A percentile compares a stretch with the other conserved stretches of the same genome.
phyloP scores from a whole-genome alignment of 2,329 filamentous ascomycete genomes.

The Colletotrichum tabaci region DNA sequence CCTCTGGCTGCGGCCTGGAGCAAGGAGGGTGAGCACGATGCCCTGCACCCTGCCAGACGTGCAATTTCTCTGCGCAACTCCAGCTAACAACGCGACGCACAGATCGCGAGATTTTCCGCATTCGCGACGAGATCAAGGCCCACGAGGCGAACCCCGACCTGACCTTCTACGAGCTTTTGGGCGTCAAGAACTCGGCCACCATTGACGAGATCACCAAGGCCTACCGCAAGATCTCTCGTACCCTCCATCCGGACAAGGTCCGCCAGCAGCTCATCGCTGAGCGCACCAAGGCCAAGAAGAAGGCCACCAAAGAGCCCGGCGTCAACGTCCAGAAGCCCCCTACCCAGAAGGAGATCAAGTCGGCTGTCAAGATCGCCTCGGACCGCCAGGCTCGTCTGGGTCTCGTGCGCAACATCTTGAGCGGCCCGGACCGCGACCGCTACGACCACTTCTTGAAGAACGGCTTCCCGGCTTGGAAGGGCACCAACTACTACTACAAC shows the following conservation, averaged over 20 bases:
- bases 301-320: slow-evolving; percentile 68
- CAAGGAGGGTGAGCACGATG: slow-evolving; percentile 78
- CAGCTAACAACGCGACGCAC: slow-evolving; percentile 36
- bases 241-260: slow-evolving; percentile 95
- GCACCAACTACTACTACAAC: slow-evolving; percentile 98
- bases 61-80: not conserved
- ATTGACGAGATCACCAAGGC: slow-evolving; percentile 94
- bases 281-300: slow-evolving; percentile 70
- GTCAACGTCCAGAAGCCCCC: slow-evolving; percentile 80
- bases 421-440: slow-evolving; percentile 83
- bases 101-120: slow-evolving; percentile 98
- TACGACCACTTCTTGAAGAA: slow-evolving; percentile 96
- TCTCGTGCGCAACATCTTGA: slow-evolving; percentile 88
- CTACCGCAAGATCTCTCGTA: slow-evolving; percentile 88
- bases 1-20: slow-evolving; percentile 83
- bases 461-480: slow-evolving; percentile 96
- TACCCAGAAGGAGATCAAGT: slow-evolving; percentile 80
- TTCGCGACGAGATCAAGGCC: slow-evolving; percentile 86
- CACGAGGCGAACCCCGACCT: slow-evolving; percentile 80
- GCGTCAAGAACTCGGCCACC: slow-evolving; percentile 79
- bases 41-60: not conserved
- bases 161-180: slow-evolving; percentile 96
- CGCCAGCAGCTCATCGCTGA: slow-evolving; percentile 85
- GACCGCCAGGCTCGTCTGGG: slow-evolving; percentile 88
- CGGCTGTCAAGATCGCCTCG: slow-evolving; percentile 84